Evolutionary conservation across 1,284 basidiomycete species (phyloP).

Genomic region (Austropuccinia psidii): DNA sequence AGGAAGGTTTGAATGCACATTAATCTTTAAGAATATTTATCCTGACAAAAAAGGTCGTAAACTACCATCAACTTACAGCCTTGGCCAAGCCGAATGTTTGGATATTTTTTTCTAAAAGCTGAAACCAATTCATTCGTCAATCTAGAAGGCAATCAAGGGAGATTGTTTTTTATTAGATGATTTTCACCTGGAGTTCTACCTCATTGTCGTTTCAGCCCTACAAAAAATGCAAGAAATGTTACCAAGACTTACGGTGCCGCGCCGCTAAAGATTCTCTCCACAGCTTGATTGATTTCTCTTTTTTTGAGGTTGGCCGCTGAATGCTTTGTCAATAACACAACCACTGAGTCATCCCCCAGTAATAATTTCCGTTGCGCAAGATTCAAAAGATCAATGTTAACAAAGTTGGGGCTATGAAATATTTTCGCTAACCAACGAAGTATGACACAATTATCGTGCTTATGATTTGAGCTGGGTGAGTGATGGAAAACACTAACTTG

Average conservation of each 20-base stretch:
- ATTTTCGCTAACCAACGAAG: too few relatives aligned
- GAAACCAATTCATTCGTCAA: background rate
- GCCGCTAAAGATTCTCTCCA: background rate
- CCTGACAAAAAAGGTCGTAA: background rate
- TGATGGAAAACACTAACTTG: slow-evolving; percentile 1
- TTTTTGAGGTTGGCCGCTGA: background rate
- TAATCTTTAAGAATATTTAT: too few relatives aligned
- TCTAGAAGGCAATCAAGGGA: background rate
- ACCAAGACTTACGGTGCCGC: slow-evolving; percentile 1
- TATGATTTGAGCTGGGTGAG: too few relatives aligned
- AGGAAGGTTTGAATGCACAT: background rate
- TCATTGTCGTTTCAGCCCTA: too few relatives aligned
- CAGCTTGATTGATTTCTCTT: background rate
- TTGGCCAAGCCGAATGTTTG: background rate
- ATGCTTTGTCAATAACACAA: slow-evolving; percentile 7
- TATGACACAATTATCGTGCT: too few relatives aligned
- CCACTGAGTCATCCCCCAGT: too few relatives aligned
- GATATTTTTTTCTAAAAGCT: background rate
- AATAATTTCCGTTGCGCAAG: too few relatives aligned
- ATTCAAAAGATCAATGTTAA: too few relatives aligned
- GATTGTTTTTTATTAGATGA: too few relatives aligned
- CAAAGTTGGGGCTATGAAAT: too few relatives aligned
- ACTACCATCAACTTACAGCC: background rate
- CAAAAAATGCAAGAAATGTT: too few relatives aligned
- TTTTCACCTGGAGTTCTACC: too few relatives aligned